phyloP scores from a whole-genome alignment of 2,329 filamentous ascomycete species.

The Ascochyta rabiei region DNA sequence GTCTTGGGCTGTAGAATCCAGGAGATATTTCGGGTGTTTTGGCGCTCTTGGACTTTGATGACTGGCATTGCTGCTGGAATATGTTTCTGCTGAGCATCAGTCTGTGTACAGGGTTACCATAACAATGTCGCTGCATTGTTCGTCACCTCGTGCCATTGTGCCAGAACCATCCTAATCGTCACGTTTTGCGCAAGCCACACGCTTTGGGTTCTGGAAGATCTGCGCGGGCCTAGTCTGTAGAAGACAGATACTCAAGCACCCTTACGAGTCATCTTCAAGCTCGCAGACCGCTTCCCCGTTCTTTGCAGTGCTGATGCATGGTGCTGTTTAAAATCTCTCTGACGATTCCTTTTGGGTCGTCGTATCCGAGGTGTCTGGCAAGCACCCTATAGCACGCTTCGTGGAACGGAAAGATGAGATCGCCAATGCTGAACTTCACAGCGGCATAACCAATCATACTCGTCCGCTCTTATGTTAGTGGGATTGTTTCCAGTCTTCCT shows the following conservation, averaged over 20 bases:
- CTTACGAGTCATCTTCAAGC: too few relatives aligned
- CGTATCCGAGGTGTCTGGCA: slow-evolving; percentile 15
- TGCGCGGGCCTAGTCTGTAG: neutral
- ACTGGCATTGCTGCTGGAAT: too few relatives aligned
- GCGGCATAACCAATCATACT: slow-evolving; percentile 11
- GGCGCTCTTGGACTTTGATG: too few relatives aligned
- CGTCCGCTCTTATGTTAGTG: slow-evolving; percentile 4
- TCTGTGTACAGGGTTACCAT: too few relatives aligned
- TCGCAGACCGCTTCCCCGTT: slow-evolving; percentile 4
- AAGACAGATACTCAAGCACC: too few relatives aligned
- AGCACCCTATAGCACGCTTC: slow-evolving; percentile 27
- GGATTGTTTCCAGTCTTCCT: slow-evolving; percentile 15
- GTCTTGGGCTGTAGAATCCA: too few relatives aligned
- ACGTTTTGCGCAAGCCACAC: neutral
- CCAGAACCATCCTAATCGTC: neutral
- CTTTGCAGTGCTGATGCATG: slow-evolving; percentile 8
- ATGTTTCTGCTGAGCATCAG: too few relatives aligned
- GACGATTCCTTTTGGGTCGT: slow-evolving; percentile 7
- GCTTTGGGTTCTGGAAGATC: neutral
- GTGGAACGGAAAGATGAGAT: slow-evolving; percentile 25
- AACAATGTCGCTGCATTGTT: neutral
- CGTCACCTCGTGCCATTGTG: neutral
- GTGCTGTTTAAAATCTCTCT: slow-evolving; percentile 21
- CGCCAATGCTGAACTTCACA: too few relatives aligned
- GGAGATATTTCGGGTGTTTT: too few relatives aligned